A percentile compares a stretch with the other conserved stretches of the same genome.
Evolutionary conservation across 2,329 filamentous ascomycete species (phyloP).

Genomic region (Colletotrichum sp.): DNA sequence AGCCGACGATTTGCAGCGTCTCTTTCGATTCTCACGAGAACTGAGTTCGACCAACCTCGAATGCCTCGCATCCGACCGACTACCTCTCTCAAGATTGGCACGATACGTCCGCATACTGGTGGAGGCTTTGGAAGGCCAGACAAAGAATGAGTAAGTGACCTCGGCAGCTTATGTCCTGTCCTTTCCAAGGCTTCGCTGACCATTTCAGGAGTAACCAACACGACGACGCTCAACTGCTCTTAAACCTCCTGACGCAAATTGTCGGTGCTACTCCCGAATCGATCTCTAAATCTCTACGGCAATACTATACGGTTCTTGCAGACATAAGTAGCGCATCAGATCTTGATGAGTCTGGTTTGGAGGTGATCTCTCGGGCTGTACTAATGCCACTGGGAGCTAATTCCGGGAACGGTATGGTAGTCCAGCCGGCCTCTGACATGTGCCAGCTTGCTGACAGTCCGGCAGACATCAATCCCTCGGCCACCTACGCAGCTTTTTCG

Average conservation of each 20-base stretch:
- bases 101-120: constrained; percentile 43
- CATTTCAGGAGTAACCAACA: constrained; percentile 18
- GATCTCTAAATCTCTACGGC: constrained; percentile 28
- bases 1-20: constrained; percentile 52
- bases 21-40: constrained; percentile 52
- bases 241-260: constrained; percentile 41
- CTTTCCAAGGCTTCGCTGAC: not conserved
- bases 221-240: constrained; percentile 32
- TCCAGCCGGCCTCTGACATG: not conserved
- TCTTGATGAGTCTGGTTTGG: constrained; percentile 12
- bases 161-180: not conserved
- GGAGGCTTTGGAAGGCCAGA: constrained; percentile 31
- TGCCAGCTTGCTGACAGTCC: not conserved
- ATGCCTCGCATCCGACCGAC: constrained; percentile 35
- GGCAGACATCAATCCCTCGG: not conserved
- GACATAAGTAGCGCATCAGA: constrained; percentile 30
- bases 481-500: constrained; percentile 41
- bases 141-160: not conserved
- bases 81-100: constrained; percentile 34
- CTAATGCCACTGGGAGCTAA: constrained; percentile 20
- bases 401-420: constrained; percentile 6
- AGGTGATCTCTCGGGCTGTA: constrained; percentile 24
- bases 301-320: constrained; percentile 47
- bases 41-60: constrained; percentile 39
- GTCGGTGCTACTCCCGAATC: constrained; percentile 31